Base-by-base conservation (phyloP, 2,329 filamentous ascomycete species). In the Xylariaceae sp. region DNA sequence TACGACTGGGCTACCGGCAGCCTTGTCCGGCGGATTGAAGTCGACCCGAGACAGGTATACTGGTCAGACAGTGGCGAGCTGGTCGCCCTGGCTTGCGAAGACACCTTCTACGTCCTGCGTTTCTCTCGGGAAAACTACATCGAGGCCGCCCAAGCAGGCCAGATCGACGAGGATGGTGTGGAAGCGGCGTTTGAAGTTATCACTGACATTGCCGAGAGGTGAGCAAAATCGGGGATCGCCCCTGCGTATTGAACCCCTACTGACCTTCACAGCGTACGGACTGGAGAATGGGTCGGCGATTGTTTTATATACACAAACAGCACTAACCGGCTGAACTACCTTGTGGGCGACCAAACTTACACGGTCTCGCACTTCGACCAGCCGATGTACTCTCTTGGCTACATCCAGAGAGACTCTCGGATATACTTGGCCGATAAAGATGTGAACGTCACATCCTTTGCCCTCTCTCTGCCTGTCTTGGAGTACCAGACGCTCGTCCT, bases 301-400 rank as follows among this genome's bases (percentile, higher is more conserved):
- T 94, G 90, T 67, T 94, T 98, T 71, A 89, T 96, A 58, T 98
- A 96, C 72, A 95, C 92, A 35, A 96, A 94, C 70, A 84, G 75
- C 59, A 94, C 89, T 8, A 95, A 96, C 70, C 84, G 92, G 42
- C 71, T 98, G 39, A 96, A 96, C 69, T 96, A 96, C 65, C 77
- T 98, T 15, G 90, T 98, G 11, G 92, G 92, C 45, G 92, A 96
- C 63, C 89, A 96, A 65, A 94, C 88, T 11, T 95, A 96, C 70
- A 95, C 90, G 3, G 84, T 98, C 45, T 92, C 89, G 10, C 90
- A 96, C 64, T 96, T 95, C 53, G 92, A 98, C 61, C 82, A 89
- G 57, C 78, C 88, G 17, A 88, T 93, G 80, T 98, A 96, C 61
- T 75, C 94, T 17, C 74, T 98, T 18, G 90, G 92, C 31, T 98